Base-by-base conservation (phyloP, 495 filamentous ascomycete species). In the Letharia lupina region DNA sequence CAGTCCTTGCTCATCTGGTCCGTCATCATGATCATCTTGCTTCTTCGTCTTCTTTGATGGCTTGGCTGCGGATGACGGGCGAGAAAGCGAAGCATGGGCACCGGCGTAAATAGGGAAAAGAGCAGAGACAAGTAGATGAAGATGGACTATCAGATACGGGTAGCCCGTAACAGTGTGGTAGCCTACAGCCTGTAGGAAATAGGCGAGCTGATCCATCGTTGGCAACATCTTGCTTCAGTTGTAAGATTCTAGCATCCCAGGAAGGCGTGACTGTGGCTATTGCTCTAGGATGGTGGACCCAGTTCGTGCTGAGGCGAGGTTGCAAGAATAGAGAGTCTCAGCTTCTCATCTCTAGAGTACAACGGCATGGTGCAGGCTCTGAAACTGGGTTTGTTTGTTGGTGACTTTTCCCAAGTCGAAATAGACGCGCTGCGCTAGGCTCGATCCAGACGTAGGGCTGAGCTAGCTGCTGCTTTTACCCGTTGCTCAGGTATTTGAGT, bases 41-140 rank as follows among this genome's bases (percentile, higher is more conserved):
- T 80, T 77, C 63, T 73, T 77, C 59, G 75, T 77, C 64, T 74
- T 77, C 72, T 85, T 87, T 63, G 77, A 67, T 12, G 85, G 80
- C 72, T 82, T 81, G 69, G 86, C 87, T 31, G 91, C 91, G 4
- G 91, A 95, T 0, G 88, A 85, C 15, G 93, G 93, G 42, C 91
- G 83, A 31, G 85, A 83, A 40, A 89, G 82, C 57, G 86, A 91
- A 44, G 84, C 84, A 77, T 92, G 85, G 58, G 89, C 78, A 58
- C 86, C 87, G 58, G 87, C 79, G 74, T 83, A 89, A 62, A 96
- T 89, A 7, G 89, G 88, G 54, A 91, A 83, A 10, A 91, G 71
- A 23, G 90, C 86, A 47, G 88, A 83, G 45, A 85, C 61, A 54
- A 91, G 75, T 23, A 91, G 77, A 72, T 91, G 89, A 13, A 82